Base-by-base conservation (phyloP, 768 basidiomycete genomes). In the Lentinula sp. region DNA sequence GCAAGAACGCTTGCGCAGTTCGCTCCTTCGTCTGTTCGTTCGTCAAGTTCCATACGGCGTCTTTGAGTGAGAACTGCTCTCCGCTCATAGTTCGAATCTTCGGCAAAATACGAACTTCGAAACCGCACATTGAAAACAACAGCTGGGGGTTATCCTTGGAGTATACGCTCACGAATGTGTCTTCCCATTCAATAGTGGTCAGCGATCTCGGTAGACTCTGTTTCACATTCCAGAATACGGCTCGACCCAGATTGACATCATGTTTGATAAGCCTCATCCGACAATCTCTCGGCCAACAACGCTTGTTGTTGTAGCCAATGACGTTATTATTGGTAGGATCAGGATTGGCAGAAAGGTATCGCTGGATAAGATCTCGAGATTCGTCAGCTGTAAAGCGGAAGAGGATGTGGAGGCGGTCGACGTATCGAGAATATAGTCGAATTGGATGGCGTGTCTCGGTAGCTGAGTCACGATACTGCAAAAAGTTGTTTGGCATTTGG, bases 201-300 rank as follows among this genome's bases (percentile, higher is more conserved):
- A 99, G 76, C 15, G 96, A 97, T 52, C 97, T 81, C 0, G 97
- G 97, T 28, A 99, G 74, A 66, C 92, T 92, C 73, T 98, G 95
- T 77, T 98, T 97, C 73, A 98, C 93, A 70, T 99, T 98, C 97
- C 96, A 99, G 76, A 97, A 98, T 8, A 98, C 97, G 2, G 97
- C 97, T 63, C 97, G 85, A 21, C 96, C 97, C 49, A 99, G 80
- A 74, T 99, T 98, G 75, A 98, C 97, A 70, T 99, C 97, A 73
- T 99, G 97, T 75, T 99, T 99, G 80, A 97, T 96, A 61, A 99
- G 81, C 37, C 97, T 82, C 97, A 99, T 99, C 62, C 97, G 89
- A 73, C 97, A 99, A 75, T 99, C 97, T 65, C 95, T 84, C 40
- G 97, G 97, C 97, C 97, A 99, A 76, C 97, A 98, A 54, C 94